Evolutionary conservation across 768 basidiomycete genomes (phyloP).

Genomic region (Cubamyces sp.): DNA sequence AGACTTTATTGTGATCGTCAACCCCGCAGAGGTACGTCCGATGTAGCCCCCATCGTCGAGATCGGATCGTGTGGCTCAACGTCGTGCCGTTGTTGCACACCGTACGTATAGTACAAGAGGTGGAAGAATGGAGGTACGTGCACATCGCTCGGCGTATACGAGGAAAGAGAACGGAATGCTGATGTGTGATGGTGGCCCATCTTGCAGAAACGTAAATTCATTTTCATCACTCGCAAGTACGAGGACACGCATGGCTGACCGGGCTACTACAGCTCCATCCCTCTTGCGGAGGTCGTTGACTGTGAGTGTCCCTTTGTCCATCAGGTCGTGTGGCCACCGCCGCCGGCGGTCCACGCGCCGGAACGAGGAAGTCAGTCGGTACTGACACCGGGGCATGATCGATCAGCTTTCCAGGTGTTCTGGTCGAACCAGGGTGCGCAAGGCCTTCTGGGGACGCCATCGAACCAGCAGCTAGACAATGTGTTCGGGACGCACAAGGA

Average conservation of each 20-base stretch:
- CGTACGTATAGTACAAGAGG: conserved; percentile 61
- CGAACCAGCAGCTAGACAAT: conserved; percentile 83
- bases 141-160: conserved; percentile 8
- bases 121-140: conserved; percentile 80
- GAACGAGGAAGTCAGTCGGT: no score
- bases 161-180: conserved; percentile 11
- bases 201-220: conserved; percentile 66
- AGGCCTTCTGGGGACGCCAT: conserved; percentile 73
- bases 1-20: conserved; percentile 73
- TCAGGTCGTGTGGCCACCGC: no score
- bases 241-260: conserved; percentile 6
- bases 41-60: not conserved
- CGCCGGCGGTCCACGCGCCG: no score
- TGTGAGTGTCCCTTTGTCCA: conserved; percentile 53
- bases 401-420: conserved; percentile 71
- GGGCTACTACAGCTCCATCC: conserved; percentile 55
- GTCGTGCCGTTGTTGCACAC: no score
- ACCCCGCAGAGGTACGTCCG: conserved; percentile 59
- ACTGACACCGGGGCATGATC: not conserved
- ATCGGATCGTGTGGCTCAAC: not conserved
- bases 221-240: not conserved
- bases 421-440: conserved; percentile 75
- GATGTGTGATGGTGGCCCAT: no score
- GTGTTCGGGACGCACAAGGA: conserved; percentile 70
- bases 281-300: conserved; percentile 79